A percentile compares a stretch with the other conserved stretches of the same genome.
phyloP scores from a whole-genome alignment of 78 protist genomes.

The Dictyostelium intermedium region DNA sequence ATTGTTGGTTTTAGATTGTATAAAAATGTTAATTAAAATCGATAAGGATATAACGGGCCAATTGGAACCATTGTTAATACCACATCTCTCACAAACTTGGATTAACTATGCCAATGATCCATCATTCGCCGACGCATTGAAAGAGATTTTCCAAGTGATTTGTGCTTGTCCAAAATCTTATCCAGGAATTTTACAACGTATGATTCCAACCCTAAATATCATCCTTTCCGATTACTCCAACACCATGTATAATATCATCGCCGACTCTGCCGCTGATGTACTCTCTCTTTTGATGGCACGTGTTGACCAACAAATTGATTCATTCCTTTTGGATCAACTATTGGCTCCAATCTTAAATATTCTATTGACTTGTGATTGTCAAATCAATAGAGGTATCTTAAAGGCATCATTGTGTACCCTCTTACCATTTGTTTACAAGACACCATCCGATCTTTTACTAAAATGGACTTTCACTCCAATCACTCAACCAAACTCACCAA shows the following conservation, averaged over 20 bases:
- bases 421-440: conserved; percentile 8
- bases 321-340: background rate
- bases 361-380: background rate
- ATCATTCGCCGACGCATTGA: background rate
- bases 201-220: conserved; percentile 18
- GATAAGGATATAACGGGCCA: conserved; percentile 34
- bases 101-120: conserved; percentile 12
- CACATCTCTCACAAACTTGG: conserved; percentile 9
- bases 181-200: conserved; percentile 34
- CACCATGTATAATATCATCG: background rate
- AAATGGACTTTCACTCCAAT: background rate
- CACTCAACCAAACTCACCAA: background rate
- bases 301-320: background rate
- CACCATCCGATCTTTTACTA: background rate
- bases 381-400: background rate
- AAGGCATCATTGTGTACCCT: background rate
- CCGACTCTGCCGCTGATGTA: conserved; percentile 1
- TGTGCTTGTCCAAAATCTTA: conserved; percentile 11
- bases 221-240: background rate
- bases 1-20: conserved; percentile 9
- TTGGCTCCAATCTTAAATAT: conserved; percentile 26
- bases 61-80: conserved; percentile 21
- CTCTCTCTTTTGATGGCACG: background rate
- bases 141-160: conserved; percentile 20
- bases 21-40: background rate